These are phyloP conservation scores for Pneumocystis oryctolagi DNA, from an alignment of 1,139 yeast species.

Conservation along the genomic window DNA sequence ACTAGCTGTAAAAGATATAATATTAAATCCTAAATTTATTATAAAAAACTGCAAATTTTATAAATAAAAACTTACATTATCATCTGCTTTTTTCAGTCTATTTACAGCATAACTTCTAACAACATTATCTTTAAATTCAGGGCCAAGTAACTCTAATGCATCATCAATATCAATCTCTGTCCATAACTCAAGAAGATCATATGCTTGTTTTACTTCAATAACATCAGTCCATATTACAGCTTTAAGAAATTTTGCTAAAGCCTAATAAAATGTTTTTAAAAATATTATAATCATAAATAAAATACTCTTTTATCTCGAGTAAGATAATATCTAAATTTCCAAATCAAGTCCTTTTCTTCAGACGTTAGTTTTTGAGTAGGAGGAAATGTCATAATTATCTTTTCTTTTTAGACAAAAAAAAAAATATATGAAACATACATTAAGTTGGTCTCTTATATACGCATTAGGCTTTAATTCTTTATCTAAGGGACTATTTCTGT, in stretches of 20 bases:
- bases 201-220: slow-evolving; percentile 61
- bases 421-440: slow-evolving; percentile 20
- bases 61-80: slow-evolving; percentile 26
- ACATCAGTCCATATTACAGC: slow-evolving; percentile 83
- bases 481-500: slow-evolving; percentile 61
- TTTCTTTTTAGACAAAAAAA: slow-evolving; percentile 1
- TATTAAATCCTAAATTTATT: slow-evolving; percentile 38
- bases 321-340: slow-evolving; percentile 83
- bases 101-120: slow-evolving; percentile 80
- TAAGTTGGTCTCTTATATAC: slow-evolving; percentile 58
- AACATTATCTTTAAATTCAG: slow-evolving; percentile 41
- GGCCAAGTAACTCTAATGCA: slow-evolving; percentile 75
- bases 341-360: slow-evolving; percentile 72
- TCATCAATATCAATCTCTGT: slow-evolving; percentile 82
- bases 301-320: slow-evolving; percentile 45
- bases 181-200: slow-evolving; percentile 43
- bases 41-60: neutral
- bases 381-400: slow-evolving; percentile 49
- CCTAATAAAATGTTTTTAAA: slow-evolving; percentile 20
- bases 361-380: slow-evolving; percentile 71
- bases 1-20: slow-evolving; percentile 78
- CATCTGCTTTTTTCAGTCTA: slow-evolving; percentile 60
- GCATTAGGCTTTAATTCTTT: slow-evolving; percentile 83
- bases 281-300: neutral
- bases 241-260: slow-evolving; percentile 71